Base-by-base conservation (phyloP, 768 basidiomycete species). In the Mrakia blollopis region DNA sequence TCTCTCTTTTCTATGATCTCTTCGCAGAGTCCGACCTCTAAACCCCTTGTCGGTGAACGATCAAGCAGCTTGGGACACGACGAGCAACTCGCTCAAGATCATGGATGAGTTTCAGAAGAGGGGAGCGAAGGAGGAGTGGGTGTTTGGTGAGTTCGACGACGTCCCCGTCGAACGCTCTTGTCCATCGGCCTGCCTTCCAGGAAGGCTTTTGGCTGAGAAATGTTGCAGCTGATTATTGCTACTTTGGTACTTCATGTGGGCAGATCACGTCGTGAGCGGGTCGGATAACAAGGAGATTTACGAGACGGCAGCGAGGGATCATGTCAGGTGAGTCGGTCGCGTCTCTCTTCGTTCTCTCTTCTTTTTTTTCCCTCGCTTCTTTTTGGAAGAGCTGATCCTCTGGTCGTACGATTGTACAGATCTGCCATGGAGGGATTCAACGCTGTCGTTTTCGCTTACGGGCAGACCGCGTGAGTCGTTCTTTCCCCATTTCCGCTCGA, bases 381-480 rank as follows among this genome's bases (percentile, higher is more conserved):
- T 6, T 14, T 44, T 44, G 11, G 44, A 44, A 14, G 25, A 14
- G 23, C 70, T 50, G 70, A 50, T n/a, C 44, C 21, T 25, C 30
- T n/a, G 16, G 44, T 81, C 92, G 93, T 1, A 14, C 89, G 88
- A n/a, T 67, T 79, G 47, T 18, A 21, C 25, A 76, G 80, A 75
- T 92, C 94, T 5, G 93, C 95, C 14, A 97, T 98, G 94, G 92
- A 93, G 71, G 97, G 97, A 25, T 98, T 89, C 86, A 98, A 98
- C 83, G 89, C 94, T 11, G 92, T 98, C 79, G 88, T 98, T 60
- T 99, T 99, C 80, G 96, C 97, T 67, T 85, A 85, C 73, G 86
- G 86, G 30, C 96, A 98, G 83, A 98, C 97, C 0, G 90, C 89
- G 8, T 77, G 32, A 63, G 72, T 73, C 8, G 39, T 57, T 50